Percentiles rank a stretch among this genome's conserved stretches.
Evolutionary conservation across 441 rosid species (phyloP).

Genomic region (Pelargonium cotyledonis): DNA sequence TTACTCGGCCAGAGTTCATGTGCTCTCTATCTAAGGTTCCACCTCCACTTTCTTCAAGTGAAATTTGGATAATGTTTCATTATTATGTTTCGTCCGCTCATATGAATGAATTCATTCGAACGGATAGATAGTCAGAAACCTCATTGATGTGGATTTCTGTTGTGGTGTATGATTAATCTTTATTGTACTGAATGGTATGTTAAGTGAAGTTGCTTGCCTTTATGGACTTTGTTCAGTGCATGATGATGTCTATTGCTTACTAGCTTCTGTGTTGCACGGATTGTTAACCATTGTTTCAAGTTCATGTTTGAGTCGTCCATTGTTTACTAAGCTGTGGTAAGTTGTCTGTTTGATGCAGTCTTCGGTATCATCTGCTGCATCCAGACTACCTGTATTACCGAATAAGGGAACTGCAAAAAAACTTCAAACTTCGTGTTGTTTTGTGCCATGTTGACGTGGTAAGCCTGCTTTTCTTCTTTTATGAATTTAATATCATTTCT

Average conservation of each 20-base stretch:
- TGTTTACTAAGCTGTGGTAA: not conserved
- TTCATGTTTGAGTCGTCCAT: not conserved
- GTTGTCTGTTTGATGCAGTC: slow-evolving; percentile 38
- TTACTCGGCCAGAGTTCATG: slow-evolving; percentile 79
- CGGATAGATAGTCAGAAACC: not conserved
- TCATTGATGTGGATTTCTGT: not conserved
- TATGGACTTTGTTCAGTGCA: not conserved
- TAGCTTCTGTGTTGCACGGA: not conserved
- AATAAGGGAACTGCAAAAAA: slow-evolving; percentile 82
- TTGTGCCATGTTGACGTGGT: slow-evolving; percentile 92
- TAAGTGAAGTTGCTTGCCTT: not conserved
- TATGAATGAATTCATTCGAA: not conserved
- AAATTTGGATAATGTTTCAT: not conserved
- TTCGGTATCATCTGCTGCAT: slow-evolving; percentile 84
- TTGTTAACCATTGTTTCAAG: not conserved
- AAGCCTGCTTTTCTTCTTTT: slow-evolving; percentile 21
- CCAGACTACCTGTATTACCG: slow-evolving; percentile 89
- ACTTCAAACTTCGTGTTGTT: slow-evolving; percentile 76
- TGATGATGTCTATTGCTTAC: not conserved
- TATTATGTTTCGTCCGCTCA: not conserved
- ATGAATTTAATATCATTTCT: slow-evolving; percentile 1
- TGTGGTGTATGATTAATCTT: not conserved
- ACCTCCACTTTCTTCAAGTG: slow-evolving; percentile 9
- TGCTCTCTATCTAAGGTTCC: slow-evolving; percentile 83
- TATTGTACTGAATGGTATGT: not conserved